Conservation (phyloP, 129 eudicot genomes). For the Ambrosia artemisiifolia region DNA sequence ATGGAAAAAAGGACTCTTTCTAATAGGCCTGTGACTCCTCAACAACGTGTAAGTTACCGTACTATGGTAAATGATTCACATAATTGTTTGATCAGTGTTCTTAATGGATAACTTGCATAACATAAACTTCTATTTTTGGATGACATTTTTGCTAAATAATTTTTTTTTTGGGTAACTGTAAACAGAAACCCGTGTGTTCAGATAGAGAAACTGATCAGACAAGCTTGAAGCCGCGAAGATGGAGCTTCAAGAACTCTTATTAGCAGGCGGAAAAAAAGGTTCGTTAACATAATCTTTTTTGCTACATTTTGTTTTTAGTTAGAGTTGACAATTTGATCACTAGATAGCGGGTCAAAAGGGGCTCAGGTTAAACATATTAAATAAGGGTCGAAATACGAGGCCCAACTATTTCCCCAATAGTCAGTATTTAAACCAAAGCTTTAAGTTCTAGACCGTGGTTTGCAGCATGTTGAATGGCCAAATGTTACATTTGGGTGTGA, state of each 20-base stretch:
- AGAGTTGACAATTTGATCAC: neutral
- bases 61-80: neutral
- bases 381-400: too few species aligned
- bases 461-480: too few species aligned
- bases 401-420: too few species aligned
- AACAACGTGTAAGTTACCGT: constrained; percentile 39
- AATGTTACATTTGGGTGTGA: too few species aligned
- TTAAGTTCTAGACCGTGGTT: too few species aligned
- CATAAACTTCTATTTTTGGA: neutral
- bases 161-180: neutral
- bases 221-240: constrained; percentile 75
- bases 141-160: neutral
- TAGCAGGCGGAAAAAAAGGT: constrained; percentile 88
- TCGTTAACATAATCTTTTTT: constrained; percentile 11
- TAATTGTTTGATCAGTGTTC: neutral
- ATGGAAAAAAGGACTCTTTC: constrained; percentile 23
- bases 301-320: neutral
- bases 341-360: neutral
- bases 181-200: constrained; percentile 37
- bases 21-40: constrained; percentile 43
- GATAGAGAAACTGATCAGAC: constrained; percentile 35
- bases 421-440: too few species aligned
- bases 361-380: neutral
- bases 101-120: neutral
- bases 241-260: constrained; percentile 91